These are phyloP conservation scores for Coemansia erecta DNA, from an alignment of 192 early-diverging fungal species.

Conservation along the genomic window DNA sequence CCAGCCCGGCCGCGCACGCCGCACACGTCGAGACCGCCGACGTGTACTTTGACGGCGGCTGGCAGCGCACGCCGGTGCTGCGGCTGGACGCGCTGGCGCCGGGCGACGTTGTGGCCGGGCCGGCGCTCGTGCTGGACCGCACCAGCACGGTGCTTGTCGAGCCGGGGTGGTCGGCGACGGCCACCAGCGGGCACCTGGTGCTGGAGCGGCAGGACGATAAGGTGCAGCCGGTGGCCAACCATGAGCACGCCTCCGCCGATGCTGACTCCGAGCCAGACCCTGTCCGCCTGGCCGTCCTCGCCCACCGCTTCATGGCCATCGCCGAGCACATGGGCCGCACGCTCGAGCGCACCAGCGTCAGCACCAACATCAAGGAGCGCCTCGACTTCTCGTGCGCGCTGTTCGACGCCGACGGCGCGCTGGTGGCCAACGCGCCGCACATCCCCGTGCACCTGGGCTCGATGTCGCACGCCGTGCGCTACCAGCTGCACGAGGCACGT, in stretches of 20 bases:
- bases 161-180: conserved; percentile 69
- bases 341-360: conserved; percentile 90
- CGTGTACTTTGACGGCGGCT: conserved; percentile 82
- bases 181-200: conserved; percentile 69
- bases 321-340: conserved; percentile 98
- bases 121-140: conserved; percentile 86
- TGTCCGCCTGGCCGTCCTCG: conserved; percentile 88
- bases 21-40: conserved; percentile 49
- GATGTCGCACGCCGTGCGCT: conserved; percentile 90
- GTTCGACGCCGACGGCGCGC: conserved; percentile 83
- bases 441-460: conserved; percentile 93
- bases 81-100: conserved; percentile 59
- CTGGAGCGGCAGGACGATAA: conserved; percentile 14
- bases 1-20: conserved; percentile 8
- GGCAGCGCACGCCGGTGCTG: conserved; percentile 69
- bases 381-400: conserved; percentile 96
- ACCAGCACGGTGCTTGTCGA: conserved; percentile 88
- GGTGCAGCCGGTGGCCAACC: not conserved
- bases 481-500: conserved; percentile 71
- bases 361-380: conserved; percentile 98
- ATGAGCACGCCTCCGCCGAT: conserved; percentile 21
- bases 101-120: conserved; percentile 75
- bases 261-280: conserved; percentile 64
- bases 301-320: conserved; percentile 96
- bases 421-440: conserved; percentile 87